Evolutionary conservation across 2,329 filamentous ascomycete genomes (phyloP).

Genomic region (Penicillium digitatum): DNA sequence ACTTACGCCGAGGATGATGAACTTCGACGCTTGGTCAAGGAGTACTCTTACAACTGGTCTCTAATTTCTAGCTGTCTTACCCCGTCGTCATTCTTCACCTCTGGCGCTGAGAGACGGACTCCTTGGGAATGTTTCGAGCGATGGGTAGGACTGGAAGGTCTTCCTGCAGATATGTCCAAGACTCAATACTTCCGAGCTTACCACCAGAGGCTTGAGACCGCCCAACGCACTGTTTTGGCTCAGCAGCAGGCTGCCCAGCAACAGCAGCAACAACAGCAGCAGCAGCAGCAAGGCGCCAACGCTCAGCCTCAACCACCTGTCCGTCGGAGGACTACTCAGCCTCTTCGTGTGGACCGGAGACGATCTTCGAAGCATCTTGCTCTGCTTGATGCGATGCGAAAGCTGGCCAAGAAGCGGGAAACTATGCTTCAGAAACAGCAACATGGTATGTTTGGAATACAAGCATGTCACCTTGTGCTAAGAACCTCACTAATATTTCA

Average conservation of each 20-base stretch:
- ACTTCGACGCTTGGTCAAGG: slow-evolving; percentile 75
- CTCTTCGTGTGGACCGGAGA: slow-evolving; percentile 79
- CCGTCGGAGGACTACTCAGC: slow-evolving; percentile 67
- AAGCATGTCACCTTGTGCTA: background rate
- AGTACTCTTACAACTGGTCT: slow-evolving; percentile 97
- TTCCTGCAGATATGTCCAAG: slow-evolving; percentile 90
- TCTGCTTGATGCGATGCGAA: slow-evolving; percentile 90
- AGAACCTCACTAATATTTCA: slow-evolving; percentile 13
- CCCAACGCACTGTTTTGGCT: slow-evolving; percentile 56
- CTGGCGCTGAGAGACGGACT: slow-evolving; percentile 81
- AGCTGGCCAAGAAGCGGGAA: slow-evolving; percentile 91
- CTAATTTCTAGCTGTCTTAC: slow-evolving; percentile 79
- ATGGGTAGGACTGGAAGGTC: slow-evolving; percentile 86
- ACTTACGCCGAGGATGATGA: slow-evolving; percentile 86
- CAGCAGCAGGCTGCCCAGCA: slow-evolving; percentile 52
- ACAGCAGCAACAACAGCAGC: slow-evolving; percentile 52
- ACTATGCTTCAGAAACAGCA: slow-evolving; percentile 80
- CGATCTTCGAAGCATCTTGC: slow-evolving; percentile 82
- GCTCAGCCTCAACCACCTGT: slow-evolving; percentile 52
- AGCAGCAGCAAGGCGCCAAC: slow-evolving; percentile 51
- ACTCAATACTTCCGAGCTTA: slow-evolving; percentile 88
- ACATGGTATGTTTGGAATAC: slow-evolving; percentile 52
- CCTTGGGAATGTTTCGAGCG: slow-evolving; percentile 99
- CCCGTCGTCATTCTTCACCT: slow-evolving; percentile 71
- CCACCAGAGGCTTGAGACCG: slow-evolving; percentile 59